Evolutionary conservation across 2,329 filamentous ascomycete species (phyloP).

Genomic region (Cladosporium sp.): DNA sequence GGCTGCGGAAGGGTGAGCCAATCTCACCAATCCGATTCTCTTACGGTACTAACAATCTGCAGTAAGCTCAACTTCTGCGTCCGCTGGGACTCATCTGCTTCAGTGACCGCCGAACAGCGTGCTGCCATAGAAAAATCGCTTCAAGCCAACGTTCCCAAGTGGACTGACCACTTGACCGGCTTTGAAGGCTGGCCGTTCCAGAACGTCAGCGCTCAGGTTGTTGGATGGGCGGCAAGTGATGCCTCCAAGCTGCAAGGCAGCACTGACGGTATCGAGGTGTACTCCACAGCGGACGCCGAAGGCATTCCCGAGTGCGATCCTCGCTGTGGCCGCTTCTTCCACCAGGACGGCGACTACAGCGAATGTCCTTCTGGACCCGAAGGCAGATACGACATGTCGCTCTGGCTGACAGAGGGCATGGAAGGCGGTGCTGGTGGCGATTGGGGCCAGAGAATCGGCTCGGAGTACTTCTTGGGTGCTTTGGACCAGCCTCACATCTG

Average conservation of each 20-base stretch:
- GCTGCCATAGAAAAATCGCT: slow-evolving; percentile 40
- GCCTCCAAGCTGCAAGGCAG: slow-evolving; percentile 41
- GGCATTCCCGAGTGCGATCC: slow-evolving; percentile 47
- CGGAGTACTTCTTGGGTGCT: slow-evolving; percentile 46
- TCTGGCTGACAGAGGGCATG: slow-evolving; percentile 52
- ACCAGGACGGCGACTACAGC: slow-evolving; percentile 46
- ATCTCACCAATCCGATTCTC: not conserved
- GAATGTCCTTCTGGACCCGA: slow-evolving; percentile 42
- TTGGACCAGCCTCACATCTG: slow-evolving; percentile 48
- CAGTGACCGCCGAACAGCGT: slow-evolving; percentile 43
- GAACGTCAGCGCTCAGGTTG: slow-evolving; percentile 43
- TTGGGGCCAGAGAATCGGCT: slow-evolving; percentile 50
- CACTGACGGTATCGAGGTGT: slow-evolving; percentile 41
- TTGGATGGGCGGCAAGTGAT: slow-evolving; percentile 48
- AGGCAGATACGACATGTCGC: slow-evolving; percentile 48
- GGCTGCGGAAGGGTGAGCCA: slow-evolving; percentile 8
- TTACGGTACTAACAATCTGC: not conserved
- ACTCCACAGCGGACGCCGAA: slow-evolving; percentile 43
- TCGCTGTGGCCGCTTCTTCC: slow-evolving; percentile 48
- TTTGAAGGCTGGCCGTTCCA: slow-evolving; percentile 48
- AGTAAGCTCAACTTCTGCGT: slow-evolving; percentile 46
- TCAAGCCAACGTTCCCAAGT: slow-evolving; percentile 41
- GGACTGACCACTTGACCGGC: slow-evolving; percentile 47
- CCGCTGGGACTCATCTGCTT: slow-evolving; percentile 45
- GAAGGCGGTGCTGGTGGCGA: slow-evolving; percentile 48